Evolutionary conservation across 2,329 filamentous ascomycete genomes (phyloP), one percentile per base, ranked within the genome.

Genomic region (Graphiopsis chlorocephala): DNA sequence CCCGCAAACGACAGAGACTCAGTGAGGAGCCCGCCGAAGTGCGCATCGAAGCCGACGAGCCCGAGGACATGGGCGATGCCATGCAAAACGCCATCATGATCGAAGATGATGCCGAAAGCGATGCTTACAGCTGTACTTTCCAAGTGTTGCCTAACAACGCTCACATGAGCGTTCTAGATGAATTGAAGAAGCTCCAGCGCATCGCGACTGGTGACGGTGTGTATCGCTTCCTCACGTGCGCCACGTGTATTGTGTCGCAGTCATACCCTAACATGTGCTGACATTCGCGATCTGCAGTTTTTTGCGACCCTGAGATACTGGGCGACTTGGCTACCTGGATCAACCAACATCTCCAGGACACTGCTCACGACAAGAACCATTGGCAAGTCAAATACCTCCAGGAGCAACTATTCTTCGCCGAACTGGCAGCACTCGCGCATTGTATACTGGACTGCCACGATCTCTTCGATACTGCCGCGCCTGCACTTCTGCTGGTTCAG

Each of bases 1-100:
- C 78, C 33, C 78, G 80, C 71, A 83, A 82, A 75, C 78, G 80
- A 71, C 80, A 78, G 65, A 72, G 77, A 64, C 66, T 77, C 60
- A 81, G 78, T 70, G 77, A 77, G 70, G 79, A 75, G 28, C 26
- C 25, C 28, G 42, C 50, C 12, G 67, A 68, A 23, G 67, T 72
- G 23, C 53, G 69, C 42, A 69, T 75, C 64, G 69, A 72, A 67
- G 69, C 70, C 57, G 68, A 76, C 47, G 71, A 74, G 53, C 76
- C 72, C 47, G 77, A 79, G 64, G 77, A 80, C 71, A 75, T 78
- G 45, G 79, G 78, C 64, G 68, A 67, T 31, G 70, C 68, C 38
- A 76, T 75, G 61, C 74, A 75, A 28, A 76, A 74, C 57, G 73
- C 79, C 38, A 74, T 81, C 66, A 72, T 77, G 50, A 72, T 81